Evolutionary conservation across 371 early-diverging fungal species (phyloP).

Genomic region (Rhizopus stolonifer): DNA sequence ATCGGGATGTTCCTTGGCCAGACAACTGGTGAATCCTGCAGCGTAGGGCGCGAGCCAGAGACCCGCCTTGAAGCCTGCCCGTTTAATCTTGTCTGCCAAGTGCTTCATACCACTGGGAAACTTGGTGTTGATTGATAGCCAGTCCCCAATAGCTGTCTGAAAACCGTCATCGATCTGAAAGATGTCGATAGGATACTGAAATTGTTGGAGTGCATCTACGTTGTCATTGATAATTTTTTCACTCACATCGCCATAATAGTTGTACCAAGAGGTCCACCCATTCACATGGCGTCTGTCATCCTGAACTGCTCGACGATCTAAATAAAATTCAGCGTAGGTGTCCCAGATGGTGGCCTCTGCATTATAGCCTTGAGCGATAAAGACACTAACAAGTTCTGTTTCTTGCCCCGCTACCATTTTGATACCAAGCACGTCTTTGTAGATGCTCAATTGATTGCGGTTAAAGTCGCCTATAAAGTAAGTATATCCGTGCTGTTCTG

Average conservation of each 20-base stretch:
- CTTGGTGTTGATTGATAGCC: constrained; percentile 52
- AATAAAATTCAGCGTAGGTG: constrained; percentile 39
- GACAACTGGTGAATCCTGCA: constrained; percentile 43
- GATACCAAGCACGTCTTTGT: constrained; percentile 52
- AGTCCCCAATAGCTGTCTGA: constrained; percentile 59
- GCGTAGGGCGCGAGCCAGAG: constrained; percentile 67
- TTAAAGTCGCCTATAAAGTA: constrained; percentile 55
- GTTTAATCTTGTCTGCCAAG: constrained; percentile 39
- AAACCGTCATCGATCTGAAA: constrained; percentile 68
- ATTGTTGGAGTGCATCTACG: constrained; percentile 34
- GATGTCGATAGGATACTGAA: constrained; percentile 54
- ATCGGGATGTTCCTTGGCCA: constrained; percentile 55
- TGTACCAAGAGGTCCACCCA: constrained; percentile 67
- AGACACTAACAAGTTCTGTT: constrained; percentile 30
- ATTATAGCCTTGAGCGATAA: constrained; percentile 35
- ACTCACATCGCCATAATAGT: constrained; percentile 59
- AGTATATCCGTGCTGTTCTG: constrained; percentile 55
- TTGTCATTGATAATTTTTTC: constrained; percentile 51
- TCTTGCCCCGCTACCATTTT: constrained; percentile 21
- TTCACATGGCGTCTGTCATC: constrained; percentile 43
- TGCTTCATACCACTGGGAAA: constrained; percentile 55
- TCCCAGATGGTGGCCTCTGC: constrained; percentile 52
- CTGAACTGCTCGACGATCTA: constrained; percentile 30
- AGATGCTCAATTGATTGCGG: constrained; percentile 39
- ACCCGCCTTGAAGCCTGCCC: constrained; percentile 51